Conservation (phyloP, 345 rosid species). For the Barbarea vulgaris region DNA sequence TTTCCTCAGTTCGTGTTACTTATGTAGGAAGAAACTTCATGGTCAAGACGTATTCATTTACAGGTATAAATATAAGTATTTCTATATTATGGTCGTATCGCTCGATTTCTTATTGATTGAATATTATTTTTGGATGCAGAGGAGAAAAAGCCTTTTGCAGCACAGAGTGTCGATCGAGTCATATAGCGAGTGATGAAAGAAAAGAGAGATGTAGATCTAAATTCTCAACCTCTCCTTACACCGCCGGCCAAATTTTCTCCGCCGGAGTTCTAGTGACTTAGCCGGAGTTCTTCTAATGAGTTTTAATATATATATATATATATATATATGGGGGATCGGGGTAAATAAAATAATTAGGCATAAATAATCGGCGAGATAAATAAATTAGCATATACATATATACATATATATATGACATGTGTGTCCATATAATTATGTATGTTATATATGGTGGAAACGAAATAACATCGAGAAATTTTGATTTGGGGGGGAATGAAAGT, state of each 20-base stretch:
- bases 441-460: conserved; percentile 28
- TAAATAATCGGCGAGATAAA: conserved; percentile 11
- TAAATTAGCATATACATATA: conserved; percentile 26
- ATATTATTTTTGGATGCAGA: conserved; percentile 38
- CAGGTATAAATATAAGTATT: conserved; percentile 48
- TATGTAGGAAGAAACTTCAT: conserved; percentile 70
- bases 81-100: background rate
- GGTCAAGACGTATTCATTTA: conserved; percentile 84
- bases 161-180: conserved; percentile 70
- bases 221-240: conserved; percentile 50
- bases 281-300: conserved; percentile 29
- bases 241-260: conserved; percentile 60
- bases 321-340: conserved; percentile 23
- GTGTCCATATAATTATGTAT: conserved; percentile 15
- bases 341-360: conserved; percentile 33
- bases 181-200: conserved; percentile 63
- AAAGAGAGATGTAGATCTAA: conserved; percentile 65
- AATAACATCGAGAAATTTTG: conserved; percentile 36
- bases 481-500: conserved; percentile 12
- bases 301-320: too few species aligned
- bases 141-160: conserved; percentile 93
- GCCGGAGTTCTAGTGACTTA: conserved; percentile 78
- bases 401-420: conserved; percentile 22
- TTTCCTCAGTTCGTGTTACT: conserved; percentile 65
- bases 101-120: background rate